These are phyloP conservation scores for Picocystis salinarum DNA, from an alignment of 139 green algal genomes.

Conservation along the genomic window DNA sequence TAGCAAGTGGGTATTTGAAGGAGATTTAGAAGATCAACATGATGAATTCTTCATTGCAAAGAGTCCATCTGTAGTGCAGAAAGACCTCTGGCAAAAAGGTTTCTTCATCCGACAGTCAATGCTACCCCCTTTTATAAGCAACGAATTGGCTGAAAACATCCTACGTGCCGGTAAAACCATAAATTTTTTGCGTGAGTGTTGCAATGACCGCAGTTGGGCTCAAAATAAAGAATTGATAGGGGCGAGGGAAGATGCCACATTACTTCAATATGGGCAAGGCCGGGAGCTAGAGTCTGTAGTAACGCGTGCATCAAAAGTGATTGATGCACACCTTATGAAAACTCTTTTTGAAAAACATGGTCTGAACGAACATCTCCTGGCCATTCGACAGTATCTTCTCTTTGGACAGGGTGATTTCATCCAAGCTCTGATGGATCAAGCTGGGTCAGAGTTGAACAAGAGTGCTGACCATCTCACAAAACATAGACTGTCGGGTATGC, in stretches of 20 bases:
- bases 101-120: conserved; percentile 14
- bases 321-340: conserved; percentile 50
- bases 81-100: conserved; percentile 15
- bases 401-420: conserved; percentile 86
- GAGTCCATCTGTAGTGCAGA: conserved; percentile 9
- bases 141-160: conserved; percentile 39
- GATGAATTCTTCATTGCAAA: conserved; percentile 65
- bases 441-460: conserved; percentile 24
- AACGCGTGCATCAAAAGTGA: conserved; percentile 15
- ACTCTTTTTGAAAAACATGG: conserved; percentile 43
- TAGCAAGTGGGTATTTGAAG: conserved; percentile 61
- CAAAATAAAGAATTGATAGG: background rate
- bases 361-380: conserved; percentile 52
- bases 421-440: conserved; percentile 38
- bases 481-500: conserved; percentile 34
- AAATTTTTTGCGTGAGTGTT: conserved; percentile 69
- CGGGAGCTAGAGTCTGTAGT: conserved; percentile 45
- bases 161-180: conserved; percentile 74
- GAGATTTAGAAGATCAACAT: conserved; percentile 44
- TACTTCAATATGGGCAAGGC: too few species aligned
- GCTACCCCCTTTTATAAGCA: conserved; percentile 30
- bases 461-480: conserved; percentile 17
- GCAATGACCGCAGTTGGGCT: conserved; percentile 27
- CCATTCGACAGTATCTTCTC: conserved; percentile 74
- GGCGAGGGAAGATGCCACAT: background rate